A percentile compares a stretch with the other conserved stretches of the same genome.
Evolutionary conservation across 768 basidiomycete species (phyloP).

Genomic region (Suillus occidentalis): DNA sequence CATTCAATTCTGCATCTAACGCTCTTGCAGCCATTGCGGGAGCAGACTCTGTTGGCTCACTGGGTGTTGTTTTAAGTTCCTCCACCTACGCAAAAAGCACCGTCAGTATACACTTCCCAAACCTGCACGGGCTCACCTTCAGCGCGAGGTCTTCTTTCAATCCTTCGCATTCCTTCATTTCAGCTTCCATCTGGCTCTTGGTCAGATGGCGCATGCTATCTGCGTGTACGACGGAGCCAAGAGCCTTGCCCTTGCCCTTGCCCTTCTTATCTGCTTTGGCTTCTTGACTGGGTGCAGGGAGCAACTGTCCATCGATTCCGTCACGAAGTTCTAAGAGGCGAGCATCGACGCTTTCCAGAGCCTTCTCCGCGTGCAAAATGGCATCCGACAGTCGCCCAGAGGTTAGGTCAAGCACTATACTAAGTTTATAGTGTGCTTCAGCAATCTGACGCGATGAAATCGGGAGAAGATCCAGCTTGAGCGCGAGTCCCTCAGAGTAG

Average conservation of each 20-base stretch:
- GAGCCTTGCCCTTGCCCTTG: constrained; percentile 80
- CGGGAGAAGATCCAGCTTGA: constrained; percentile 76
- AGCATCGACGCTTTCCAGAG: constrained; percentile 73
- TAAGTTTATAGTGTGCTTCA: constrained; percentile 91
- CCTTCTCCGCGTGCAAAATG: constrained; percentile 77
- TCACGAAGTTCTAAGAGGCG: constrained; percentile 62
- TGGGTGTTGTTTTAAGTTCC: constrained; percentile 82
- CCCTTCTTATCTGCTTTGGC: constrained; percentile 50
- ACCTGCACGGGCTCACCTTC: constrained; percentile 52
- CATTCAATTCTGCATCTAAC: constrained; percentile 70
- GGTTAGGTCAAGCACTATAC: constrained; percentile 90
- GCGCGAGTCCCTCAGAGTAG: constrained; percentile 72
- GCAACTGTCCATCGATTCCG: constrained; percentile 37
- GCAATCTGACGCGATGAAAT: constrained; percentile 91
- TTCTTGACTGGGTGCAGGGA: constrained; percentile 31
- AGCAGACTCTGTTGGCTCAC: constrained; percentile 56
- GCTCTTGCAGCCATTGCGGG: constrained; percentile 71
- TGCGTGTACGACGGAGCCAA: constrained; percentile 35
- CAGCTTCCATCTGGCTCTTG: constrained; percentile 69
- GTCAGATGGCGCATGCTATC: constrained; percentile 67
- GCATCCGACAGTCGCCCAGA: constrained; percentile 82
- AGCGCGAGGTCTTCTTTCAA: constrained; percentile 80
- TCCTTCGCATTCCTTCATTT: constrained; percentile 76
- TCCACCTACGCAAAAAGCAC: constrained; percentile 63
- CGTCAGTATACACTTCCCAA: constrained; percentile 1